Evolutionary conservation across 2,329 filamentous ascomycete genomes (phyloP).

Genomic region (Sarocladium kiliense): DNA sequence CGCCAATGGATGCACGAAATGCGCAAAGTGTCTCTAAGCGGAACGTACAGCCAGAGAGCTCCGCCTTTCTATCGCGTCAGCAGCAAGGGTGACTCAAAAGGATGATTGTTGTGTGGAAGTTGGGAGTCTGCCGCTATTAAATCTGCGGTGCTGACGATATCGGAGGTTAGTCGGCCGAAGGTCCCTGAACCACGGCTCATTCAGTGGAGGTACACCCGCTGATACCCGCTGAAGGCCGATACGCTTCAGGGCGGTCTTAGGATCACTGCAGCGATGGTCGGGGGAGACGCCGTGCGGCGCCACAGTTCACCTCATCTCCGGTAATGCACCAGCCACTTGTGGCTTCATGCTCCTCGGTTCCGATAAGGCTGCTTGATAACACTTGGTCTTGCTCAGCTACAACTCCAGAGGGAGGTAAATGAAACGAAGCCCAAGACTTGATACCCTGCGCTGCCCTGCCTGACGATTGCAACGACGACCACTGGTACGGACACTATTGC

Average conservation of each 20-base stretch:
- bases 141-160: slow-evolving; percentile 8
- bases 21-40: not conserved
- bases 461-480: not conserved
- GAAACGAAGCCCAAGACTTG: not conserved
- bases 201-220: slow-evolving; percentile 9
- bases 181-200: slow-evolving; percentile 6
- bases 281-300: not conserved
- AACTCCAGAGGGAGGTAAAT: not conserved
- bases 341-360: not conserved
- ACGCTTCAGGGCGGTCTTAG: not conserved
- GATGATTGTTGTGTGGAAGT: not conserved
- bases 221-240: slow-evolving; percentile 14
- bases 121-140: not conserved
- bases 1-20: slow-evolving; percentile 1
- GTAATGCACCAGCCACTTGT: not conserved
- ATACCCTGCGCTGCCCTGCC: not conserved
- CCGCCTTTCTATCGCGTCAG: not conserved
- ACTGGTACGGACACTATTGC: not conserved
- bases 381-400: not conserved
- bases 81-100: slow-evolving; percentile 5
- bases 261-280: not conserved
- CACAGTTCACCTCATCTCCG: not conserved
- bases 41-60: not conserved
- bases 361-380: slow-evolving; percentile 5
- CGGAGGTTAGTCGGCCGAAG: not conserved